Evolutionary conservation across 306 rosid species (phyloP).

Genomic region (Castanea crenata): DNA sequence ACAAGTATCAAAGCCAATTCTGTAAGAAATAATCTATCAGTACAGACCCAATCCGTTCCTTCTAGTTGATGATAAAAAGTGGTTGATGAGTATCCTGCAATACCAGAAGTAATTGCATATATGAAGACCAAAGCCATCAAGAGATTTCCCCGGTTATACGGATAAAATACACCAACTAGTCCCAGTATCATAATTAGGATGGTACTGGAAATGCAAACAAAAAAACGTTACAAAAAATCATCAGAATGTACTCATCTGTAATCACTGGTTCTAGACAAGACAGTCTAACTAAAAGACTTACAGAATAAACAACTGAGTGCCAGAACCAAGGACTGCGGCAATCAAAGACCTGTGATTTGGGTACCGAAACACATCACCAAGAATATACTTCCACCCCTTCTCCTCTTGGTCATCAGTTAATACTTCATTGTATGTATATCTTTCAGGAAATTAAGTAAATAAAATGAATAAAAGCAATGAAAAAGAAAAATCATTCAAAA

Average conservation of each 20-base stretch:
- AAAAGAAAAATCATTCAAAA: not conserved
- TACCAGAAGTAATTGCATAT: conserved; percentile 95
- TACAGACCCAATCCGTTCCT: conserved; percentile 82
- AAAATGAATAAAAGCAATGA: conserved; percentile 7
- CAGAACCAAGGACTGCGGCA: conserved; percentile 93
- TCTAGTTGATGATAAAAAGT: conserved; percentile 92
- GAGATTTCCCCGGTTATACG: conserved; percentile 91
- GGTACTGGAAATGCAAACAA: conserved; percentile 61
- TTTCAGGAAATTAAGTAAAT: conserved; percentile 13
- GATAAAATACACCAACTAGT: conserved; percentile 90
- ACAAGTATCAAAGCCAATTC: not conserved
- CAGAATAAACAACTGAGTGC: conserved; percentile 91
- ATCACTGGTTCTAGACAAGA: not conserved
- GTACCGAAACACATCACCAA: conserved; percentile 93
- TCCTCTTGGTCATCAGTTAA: conserved; percentile 98
- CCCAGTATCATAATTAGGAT: conserved; percentile 88
- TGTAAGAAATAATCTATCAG: conserved; percentile 12
- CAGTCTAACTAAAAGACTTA: conserved; percentile 40
- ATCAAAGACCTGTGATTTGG: conserved; percentile 76
- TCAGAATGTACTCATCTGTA: not conserved
- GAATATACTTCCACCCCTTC: conserved; percentile 97
- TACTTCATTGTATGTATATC: conserved; percentile 95
- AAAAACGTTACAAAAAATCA: conserved; percentile 9
- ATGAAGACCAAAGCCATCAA: conserved; percentile 92
- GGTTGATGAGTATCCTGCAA: conserved; percentile 87